Base-by-base conservation (phyloP, 805 yeast species). In the Maudiozyma barnettii region DNA sequence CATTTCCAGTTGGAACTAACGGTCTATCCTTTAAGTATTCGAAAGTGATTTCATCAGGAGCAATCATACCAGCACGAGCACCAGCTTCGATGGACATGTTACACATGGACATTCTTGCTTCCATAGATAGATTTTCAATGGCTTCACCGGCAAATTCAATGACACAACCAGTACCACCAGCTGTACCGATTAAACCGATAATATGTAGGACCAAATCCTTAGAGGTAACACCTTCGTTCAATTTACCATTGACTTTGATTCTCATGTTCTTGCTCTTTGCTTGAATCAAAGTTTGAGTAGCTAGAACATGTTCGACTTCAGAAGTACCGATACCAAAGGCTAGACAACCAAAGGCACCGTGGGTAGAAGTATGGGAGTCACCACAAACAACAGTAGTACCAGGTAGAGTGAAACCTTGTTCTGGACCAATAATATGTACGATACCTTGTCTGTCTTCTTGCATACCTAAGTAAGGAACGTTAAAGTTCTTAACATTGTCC, bases 271-370 rank as follows among this genome's bases (percentile, higher is more conserved):
- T 91, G 36, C 96, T 88, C 72, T 87, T 91, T 54, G 91, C 78
- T 73, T 93, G 99, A 63, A 93, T 86, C 50, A 88, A 71, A 29
- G 98, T 90, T 73, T 93, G 99, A 3, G 99, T 93, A 45, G 99
- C 99, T 62, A 93, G 73, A 50, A 93, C 99, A 66, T 93, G 99
- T 73, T 93, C 99, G 47, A 93, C 99, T 72, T 93, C 99, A 13
- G 97, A 90, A 49, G 99, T 93, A 66, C 99, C 99, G 62, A 93
- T 93, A 71, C 99, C 99, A 60, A 93, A 93, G 12, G 99, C 99
- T 49, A 93, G 76, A 9, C 98, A 73, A 52, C 99, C 99, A 64
- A 93, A 93, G 40, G 99, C 99, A 60, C 99, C 99, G 64, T 93
- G 99, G 1, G 99, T 93, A 3, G 97, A 88, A 23, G 99, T 93